Percentiles rank a stretch among this genome's conserved stretches.
Conservation (phyloP, 257 asterid genomes). For the Handroanthus guayacan region DNA sequence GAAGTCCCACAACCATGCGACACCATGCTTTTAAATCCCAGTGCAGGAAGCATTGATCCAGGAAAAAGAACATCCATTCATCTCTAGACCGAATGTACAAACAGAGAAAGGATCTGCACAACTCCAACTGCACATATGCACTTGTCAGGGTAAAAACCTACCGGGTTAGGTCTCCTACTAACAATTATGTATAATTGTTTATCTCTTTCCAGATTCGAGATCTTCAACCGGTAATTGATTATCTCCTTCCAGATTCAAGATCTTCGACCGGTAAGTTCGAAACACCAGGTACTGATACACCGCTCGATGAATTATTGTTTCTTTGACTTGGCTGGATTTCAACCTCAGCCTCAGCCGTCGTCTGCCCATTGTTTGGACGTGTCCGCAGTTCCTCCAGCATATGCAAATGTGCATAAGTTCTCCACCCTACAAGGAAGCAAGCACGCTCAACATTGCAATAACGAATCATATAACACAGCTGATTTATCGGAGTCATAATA, state of each 20-base stretch:
- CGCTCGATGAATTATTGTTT: conserved; percentile 31
- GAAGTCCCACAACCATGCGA: background rate
- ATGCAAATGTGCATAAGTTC: conserved; percentile 61
- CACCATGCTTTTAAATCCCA: background rate
- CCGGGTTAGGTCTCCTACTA: background rate
- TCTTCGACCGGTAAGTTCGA: conserved; percentile 51
- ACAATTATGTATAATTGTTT: conserved; percentile 16
- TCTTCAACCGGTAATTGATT: conserved; percentile 51
- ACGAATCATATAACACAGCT: background rate
- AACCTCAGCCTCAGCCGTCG: conserved; percentile 32
- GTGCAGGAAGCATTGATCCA: background rate
- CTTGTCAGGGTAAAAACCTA: conserved; percentile 2
- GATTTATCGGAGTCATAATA: too few species aligned
- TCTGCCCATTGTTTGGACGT: conserved; percentile 32
- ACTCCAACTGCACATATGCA: conserved; percentile 12
- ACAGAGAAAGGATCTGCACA: background rate
- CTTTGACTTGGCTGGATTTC: conserved; percentile 49
- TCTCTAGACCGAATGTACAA: background rate
- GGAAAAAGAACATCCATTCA: background rate
- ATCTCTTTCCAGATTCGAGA: conserved; percentile 65
- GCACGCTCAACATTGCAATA: background rate
- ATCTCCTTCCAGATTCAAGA: conserved; percentile 65
- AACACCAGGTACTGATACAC: conserved; percentile 29
- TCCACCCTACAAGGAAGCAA: conserved; percentile 61
- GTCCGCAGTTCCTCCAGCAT: conserved; percentile 54